Evolutionary conservation across 139 green algal species (phyloP).

Genomic region (Chlamydomonas sp.): DNA sequence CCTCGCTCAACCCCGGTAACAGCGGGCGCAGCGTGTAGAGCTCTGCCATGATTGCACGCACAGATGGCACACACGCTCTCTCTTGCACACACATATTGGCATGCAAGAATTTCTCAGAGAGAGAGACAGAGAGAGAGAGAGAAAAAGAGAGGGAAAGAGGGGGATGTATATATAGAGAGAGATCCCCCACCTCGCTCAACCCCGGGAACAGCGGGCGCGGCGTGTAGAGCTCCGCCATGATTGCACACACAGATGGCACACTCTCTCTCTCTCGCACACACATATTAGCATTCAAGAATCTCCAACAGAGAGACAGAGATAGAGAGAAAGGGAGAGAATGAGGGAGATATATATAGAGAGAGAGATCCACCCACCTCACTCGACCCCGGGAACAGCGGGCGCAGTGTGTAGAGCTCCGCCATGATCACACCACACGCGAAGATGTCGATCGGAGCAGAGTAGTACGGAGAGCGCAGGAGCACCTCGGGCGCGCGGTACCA

Average conservation of each 20-base stretch:
- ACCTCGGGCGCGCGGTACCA: constrained; percentile 39
- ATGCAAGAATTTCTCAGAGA: neutral
- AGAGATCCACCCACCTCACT: constrained; percentile 34
- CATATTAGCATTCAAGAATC: too few species aligned
- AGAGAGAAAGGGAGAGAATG: neutral
- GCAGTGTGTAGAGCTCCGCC: constrained; percentile 91
- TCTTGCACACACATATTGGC: too few species aligned
- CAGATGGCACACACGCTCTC: too few species aligned
- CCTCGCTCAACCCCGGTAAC: constrained; percentile 47
- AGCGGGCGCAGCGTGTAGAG: too few species aligned
- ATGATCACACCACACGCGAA: constrained; percentile 94
- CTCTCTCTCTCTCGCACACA: too few species aligned
- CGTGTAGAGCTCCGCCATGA: constrained; percentile 95
- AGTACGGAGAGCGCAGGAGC: constrained; percentile 78
- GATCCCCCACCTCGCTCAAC: constrained; percentile 29
- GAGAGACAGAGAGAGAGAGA: neutral
- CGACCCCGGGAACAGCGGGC: constrained; percentile 74
- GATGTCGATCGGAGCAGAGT: constrained; percentile 82
- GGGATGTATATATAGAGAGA: constrained; percentile 11
- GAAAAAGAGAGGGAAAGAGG: neutral
- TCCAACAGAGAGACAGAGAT: neutral
- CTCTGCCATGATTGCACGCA: constrained; percentile 93
- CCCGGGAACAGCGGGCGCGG: constrained; percentile 82
- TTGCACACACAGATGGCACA: constrained; percentile 90
- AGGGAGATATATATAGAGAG: neutral